Percentiles rank a stretch among this genome's conserved stretches.
These are phyloP conservation scores for Leccinum truebloodii DNA, from an alignment of 768 basidiomycete genomes.

Conservation along the genomic window DNA sequence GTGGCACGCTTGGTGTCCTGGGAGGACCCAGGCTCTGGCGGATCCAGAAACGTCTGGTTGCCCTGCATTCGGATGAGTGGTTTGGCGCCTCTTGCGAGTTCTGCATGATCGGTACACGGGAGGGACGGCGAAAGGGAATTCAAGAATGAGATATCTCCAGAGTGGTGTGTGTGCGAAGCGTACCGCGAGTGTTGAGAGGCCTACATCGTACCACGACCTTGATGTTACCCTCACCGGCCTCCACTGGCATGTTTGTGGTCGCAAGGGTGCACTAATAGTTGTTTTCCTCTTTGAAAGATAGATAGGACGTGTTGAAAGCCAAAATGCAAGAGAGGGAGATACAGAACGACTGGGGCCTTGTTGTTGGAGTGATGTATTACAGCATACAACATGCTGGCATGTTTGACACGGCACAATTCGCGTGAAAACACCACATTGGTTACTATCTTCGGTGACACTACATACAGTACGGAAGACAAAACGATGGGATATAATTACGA, in stretches of 20 bases:
- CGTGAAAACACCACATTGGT: slow-evolving; percentile 24
- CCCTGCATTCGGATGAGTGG: slow-evolving; percentile 93
- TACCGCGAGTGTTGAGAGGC: slow-evolving; percentile 93
- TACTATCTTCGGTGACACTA: slow-evolving; percentile 1
- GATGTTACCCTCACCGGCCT: slow-evolving; percentile 85
- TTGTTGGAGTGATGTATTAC: slow-evolving; percentile 6
- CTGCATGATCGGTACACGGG: slow-evolving; percentile 41
- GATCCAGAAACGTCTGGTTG: slow-evolving; percentile 89
- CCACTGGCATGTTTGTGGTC: slow-evolving; percentile 52
- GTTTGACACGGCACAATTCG: slow-evolving; percentile 20
- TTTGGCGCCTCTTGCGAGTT: slow-evolving; percentile 92
- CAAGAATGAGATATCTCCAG: slow-evolving; percentile 3
- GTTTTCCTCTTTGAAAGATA: slow-evolving; percentile 16
- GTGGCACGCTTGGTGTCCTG: slow-evolving; percentile 79
- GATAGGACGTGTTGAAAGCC: slow-evolving; percentile 7
- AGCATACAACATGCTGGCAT: slow-evolving; percentile 7
- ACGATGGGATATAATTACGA: neutral
- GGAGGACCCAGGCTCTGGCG: slow-evolving; percentile 73
- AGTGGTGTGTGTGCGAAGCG: slow-evolving; percentile 29
- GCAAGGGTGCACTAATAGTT: slow-evolving; percentile 18
- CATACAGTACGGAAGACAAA: slow-evolving; percentile 3
- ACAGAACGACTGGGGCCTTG: slow-evolving; percentile 6
- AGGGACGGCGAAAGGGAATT: neutral
- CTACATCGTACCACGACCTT: slow-evolving; percentile 95
- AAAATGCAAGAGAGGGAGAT: slow-evolving; percentile 6